phyloP scores from a whole-genome alignment of 129 eudicot species.

The Pseudognaphalium luteoalbum region DNA sequence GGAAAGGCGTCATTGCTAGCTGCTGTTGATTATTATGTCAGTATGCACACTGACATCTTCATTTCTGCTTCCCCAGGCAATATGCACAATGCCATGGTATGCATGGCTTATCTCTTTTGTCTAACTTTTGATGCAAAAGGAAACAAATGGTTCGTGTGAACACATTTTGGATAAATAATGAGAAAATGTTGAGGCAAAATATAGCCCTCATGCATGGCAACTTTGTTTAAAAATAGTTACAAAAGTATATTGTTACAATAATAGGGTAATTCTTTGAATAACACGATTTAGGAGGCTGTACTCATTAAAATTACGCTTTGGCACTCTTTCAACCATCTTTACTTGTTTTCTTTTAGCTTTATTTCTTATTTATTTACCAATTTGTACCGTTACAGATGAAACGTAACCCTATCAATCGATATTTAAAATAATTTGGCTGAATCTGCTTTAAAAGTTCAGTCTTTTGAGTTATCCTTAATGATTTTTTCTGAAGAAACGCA shows the following conservation, averaged over 20 bases:
- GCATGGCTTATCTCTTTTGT: slow-evolving; percentile 4
- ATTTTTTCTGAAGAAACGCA: not conserved
- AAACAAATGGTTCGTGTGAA: not conserved
- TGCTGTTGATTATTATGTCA: slow-evolving; percentile 86
- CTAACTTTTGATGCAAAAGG: not conserved
- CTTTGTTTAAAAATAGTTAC: not conserved
- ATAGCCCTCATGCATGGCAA: not conserved
- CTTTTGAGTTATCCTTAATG: not conserved
- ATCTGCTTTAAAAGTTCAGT: not conserved
- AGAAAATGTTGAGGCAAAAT: not conserved
- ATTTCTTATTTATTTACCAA: no score
- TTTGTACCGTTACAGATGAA: not conserved
- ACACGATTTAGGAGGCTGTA: not conserved
- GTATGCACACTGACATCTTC: slow-evolving; percentile 85
- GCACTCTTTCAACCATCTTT: not conserved
- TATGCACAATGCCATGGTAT: slow-evolving; percentile 97
- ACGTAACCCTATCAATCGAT: not conserved
- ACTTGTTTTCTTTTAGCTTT: not conserved
- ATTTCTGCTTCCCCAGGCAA: slow-evolving; percentile 98
- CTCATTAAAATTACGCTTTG: not conserved
- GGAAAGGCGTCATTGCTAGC: slow-evolving; percentile 93
- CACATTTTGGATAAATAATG: not conserved
- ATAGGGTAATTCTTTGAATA: not conserved
- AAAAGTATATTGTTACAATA: not conserved
- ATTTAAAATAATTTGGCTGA: not conserved